phyloP scores from a whole-genome alignment of 208 protist species.

The Wallacemonas sp. region DNA sequence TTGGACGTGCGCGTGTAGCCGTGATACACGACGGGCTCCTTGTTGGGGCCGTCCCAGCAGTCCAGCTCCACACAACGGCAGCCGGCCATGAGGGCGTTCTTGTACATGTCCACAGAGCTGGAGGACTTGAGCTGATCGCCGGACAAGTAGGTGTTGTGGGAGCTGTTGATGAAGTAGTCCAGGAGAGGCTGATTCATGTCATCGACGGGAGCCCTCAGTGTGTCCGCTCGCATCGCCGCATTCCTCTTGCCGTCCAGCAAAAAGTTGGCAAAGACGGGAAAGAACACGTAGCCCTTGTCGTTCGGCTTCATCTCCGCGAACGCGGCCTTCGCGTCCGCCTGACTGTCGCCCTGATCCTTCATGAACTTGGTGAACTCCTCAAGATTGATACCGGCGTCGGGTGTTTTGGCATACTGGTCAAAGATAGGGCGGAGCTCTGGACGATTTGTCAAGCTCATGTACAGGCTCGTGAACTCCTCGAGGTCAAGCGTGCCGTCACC shows the following conservation, averaged over 20 bases:
- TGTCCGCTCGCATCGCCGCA: constrained; percentile 27
- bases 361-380: constrained; percentile 48
- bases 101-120: constrained; percentile 54
- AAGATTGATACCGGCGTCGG: constrained; percentile 33
- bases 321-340: constrained; percentile 3
- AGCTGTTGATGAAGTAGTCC: constrained; percentile 84
- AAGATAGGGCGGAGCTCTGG: constrained; percentile 45
- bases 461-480: constrained; percentile 56
- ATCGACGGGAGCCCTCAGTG: constrained; percentile 23
- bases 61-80: constrained; percentile 71
- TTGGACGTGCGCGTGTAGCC: constrained; percentile 66
- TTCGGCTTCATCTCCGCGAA: constrained; percentile 32
- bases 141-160: constrained; percentile 95
- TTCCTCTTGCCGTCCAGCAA: constrained; percentile 42
- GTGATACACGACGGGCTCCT: constrained; percentile 69
- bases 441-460: constrained; percentile 35
- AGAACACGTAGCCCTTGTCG: constrained; percentile 22
- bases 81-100: constrained; percentile 35
- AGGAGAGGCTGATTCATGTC: constrained; percentile 58
- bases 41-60: constrained; percentile 66
- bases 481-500: constrained; percentile 45
- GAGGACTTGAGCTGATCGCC: constrained; percentile 84
- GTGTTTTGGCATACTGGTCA: constrained; percentile 21
- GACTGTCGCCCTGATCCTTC: constrained; percentile 29
- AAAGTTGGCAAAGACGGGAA: constrained; percentile 35